A percentile compares a stretch with the other conserved stretches of the same genome.
phyloP scores from a whole-genome alignment of 73 alveolate species.

The Blepharisma japonicum region DNA sequence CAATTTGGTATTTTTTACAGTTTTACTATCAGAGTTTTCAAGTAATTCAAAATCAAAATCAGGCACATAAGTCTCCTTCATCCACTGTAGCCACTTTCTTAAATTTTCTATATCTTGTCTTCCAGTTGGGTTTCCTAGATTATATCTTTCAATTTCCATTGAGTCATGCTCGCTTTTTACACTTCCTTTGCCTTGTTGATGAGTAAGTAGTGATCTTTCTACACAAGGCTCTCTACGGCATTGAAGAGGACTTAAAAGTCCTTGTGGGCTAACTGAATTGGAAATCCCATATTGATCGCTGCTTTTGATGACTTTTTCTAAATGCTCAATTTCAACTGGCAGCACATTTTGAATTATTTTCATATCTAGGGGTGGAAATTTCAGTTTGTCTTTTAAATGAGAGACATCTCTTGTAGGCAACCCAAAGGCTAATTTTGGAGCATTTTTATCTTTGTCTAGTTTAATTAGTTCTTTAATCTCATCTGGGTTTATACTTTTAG shows the following conservation, averaged over 20 bases:
- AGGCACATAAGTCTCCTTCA: neutral
- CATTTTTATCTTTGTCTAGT: too few species aligned
- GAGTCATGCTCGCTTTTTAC: too few species aligned
- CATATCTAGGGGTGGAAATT: neutral
- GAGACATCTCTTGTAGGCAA: constrained; percentile 6
- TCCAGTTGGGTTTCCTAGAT: constrained; percentile 22
- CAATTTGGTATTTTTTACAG: neutral
- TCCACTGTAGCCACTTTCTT: neutral
- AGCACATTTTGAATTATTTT: neutral
- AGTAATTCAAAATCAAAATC: neutral
- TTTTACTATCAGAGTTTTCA: neutral
- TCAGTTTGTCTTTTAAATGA: constrained; percentile 8
- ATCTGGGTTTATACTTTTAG: too few species aligned
- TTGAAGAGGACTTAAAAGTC: neutral
- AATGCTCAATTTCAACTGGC: constrained; percentile 9
- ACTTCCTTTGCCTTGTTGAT: neutral
- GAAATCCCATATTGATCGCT: constrained; percentile 5
- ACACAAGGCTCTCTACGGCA: neutral
- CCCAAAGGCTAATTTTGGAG: too few species aligned
- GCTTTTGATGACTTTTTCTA: neutral
- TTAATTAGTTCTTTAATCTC: too few species aligned
- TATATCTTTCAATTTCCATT: neutral
- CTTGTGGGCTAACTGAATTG: neutral
- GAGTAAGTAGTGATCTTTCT: neutral
- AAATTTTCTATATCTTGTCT: constrained; percentile 16